These are phyloP conservation scores for Daldinia loculata DNA, from an alignment of 495 filamentous ascomycete species.

Conservation along the genomic window DNA sequence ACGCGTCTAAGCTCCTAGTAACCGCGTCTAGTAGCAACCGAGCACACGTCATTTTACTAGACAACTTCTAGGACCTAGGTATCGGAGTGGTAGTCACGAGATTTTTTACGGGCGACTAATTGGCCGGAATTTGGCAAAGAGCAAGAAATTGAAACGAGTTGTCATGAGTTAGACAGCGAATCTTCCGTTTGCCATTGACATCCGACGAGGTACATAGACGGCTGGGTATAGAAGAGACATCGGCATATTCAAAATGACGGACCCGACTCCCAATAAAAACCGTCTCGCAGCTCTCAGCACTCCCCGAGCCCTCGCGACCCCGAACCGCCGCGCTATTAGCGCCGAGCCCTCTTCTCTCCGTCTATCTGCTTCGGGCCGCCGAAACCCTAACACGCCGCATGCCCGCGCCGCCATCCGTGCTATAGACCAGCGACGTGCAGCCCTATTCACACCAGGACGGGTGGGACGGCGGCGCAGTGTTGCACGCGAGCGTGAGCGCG, in stretches of 20 bases:
- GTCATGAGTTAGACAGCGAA: too few species aligned
- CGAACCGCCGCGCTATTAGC: conserved; percentile 46
- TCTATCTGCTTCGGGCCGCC: conserved; percentile 51
- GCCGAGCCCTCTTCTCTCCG: conserved; percentile 47
- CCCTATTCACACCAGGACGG: conserved; percentile 74
- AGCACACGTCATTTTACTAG: conserved; percentile 27
- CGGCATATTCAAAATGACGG: conserved; percentile 34
- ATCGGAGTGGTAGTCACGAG: not conserved
- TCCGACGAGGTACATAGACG: not conserved
- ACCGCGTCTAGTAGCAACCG: conserved; percentile 28
- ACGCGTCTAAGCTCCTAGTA: conserved; percentile 29
- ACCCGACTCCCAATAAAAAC: conserved; percentile 13
- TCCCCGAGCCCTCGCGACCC: conserved; percentile 43
- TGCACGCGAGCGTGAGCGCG: conserved; percentile 65
- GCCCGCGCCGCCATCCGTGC: conserved; percentile 70
- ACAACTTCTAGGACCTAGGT: not conserved
- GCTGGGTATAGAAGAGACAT: not conserved
- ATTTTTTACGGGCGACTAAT: not conserved
- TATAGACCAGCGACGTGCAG: conserved; percentile 74
- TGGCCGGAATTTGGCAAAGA: not conserved
- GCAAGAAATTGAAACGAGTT: too few species aligned
- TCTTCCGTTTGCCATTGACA: not conserved
- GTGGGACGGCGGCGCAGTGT: conserved; percentile 68
- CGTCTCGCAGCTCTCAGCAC: conserved; percentile 36
- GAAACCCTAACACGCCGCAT: conserved; percentile 68